These are phyloP conservation scores for Dictyophora rubrovolvata DNA, from an alignment of 768 basidiomycete species.

Conservation along the genomic window DNA sequence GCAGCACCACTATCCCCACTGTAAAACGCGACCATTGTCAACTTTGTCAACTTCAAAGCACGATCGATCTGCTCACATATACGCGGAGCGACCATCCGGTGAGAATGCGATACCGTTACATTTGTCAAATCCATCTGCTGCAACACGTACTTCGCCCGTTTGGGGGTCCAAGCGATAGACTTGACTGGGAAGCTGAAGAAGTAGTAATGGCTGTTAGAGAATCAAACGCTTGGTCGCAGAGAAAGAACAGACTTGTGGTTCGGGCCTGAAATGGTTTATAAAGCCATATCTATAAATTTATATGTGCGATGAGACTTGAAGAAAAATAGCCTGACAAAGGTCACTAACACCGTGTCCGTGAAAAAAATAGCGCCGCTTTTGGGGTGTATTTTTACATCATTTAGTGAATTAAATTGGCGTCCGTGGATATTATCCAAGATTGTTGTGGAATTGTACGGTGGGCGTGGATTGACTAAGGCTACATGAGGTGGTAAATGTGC, in stretches of 20 bases:
- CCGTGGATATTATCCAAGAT: constrained; percentile 73
- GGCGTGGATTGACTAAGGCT: constrained; percentile 50
- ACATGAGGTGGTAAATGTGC: constrained; percentile 52
- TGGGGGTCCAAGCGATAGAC: constrained; percentile 69
- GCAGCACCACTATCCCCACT: constrained; percentile 2
- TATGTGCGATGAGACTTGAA: not conserved
- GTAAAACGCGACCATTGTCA: not conserved
- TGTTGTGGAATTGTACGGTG: constrained; percentile 58
- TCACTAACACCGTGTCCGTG: constrained; percentile 55
- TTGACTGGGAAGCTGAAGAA: constrained; percentile 49
- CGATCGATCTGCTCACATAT: constrained; percentile 34
- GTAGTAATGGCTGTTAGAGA: not conserved
- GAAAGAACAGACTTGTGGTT: constrained; percentile 26
- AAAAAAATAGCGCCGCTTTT: constrained; percentile 59
- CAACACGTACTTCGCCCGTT: constrained; percentile 54
- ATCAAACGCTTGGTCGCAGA: not conserved
- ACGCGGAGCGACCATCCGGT: constrained; percentile 53
- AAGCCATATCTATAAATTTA: constrained; percentile 44
- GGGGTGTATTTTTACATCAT: constrained; percentile 69
- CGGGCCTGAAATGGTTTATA: constrained; percentile 53
- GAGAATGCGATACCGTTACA: constrained; percentile 70
- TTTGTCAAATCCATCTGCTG: constrained; percentile 67
- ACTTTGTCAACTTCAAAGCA: not conserved
- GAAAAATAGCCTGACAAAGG: not conserved
- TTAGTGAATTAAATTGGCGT: constrained; percentile 72